Percentiles rank a stretch among this genome's conserved stretches.
These are phyloP conservation scores for Coniferiporia sulphurascens DNA, from an alignment of 1,284 basidiomycete species.

Conservation along the genomic window DNA sequence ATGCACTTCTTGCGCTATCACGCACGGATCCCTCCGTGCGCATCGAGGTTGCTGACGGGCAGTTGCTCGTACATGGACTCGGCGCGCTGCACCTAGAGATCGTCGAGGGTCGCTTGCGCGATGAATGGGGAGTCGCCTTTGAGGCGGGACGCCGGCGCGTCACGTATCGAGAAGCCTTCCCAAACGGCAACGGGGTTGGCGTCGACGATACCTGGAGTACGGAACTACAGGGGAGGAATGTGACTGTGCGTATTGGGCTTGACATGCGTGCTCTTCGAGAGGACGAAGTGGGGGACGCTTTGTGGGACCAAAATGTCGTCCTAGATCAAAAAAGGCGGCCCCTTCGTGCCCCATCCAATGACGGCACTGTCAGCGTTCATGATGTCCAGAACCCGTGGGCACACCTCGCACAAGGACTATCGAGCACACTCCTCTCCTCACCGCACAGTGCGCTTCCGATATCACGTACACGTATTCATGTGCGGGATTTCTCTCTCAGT, in stretches of 20 bases:
- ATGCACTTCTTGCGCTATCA: slow-evolving; percentile 69
- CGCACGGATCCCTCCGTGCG: slow-evolving; percentile 85
- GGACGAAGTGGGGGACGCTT: slow-evolving; percentile 55
- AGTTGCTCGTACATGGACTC: slow-evolving; percentile 79
- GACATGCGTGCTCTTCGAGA: slow-evolving; percentile 47
- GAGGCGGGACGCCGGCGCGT: slow-evolving; percentile 76
- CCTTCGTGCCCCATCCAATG: slow-evolving; percentile 46
- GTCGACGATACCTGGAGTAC: slow-evolving; percentile 48
- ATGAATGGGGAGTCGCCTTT: slow-evolving; percentile 79
- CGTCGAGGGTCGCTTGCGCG: slow-evolving; percentile 69
- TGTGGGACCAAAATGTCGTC: slow-evolving; percentile 73
- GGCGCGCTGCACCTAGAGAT: slow-evolving; percentile 87
- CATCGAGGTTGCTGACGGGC: slow-evolving; percentile 73
- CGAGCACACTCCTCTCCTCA: slow-evolving; percentile 67
- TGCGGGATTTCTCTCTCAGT: slow-evolving; percentile 40
- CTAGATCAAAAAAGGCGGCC: slow-evolving; percentile 46
- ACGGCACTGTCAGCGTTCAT: slow-evolving; percentile 28
- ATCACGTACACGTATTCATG: slow-evolving; percentile 54
- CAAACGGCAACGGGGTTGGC: slow-evolving; percentile 29
- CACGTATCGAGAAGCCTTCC: slow-evolving; percentile 73
- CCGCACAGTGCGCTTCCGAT: slow-evolving; percentile 69
- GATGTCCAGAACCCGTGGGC: slow-evolving; percentile 40
- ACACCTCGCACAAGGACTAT: slow-evolving; percentile 60
- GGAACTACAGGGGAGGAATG: slow-evolving; percentile 52
- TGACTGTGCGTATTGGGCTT: slow-evolving; percentile 45